Evolutionary conservation across 805 yeast genomes (phyloP).

Genomic region (Barnettozyma vustinii): DNA sequence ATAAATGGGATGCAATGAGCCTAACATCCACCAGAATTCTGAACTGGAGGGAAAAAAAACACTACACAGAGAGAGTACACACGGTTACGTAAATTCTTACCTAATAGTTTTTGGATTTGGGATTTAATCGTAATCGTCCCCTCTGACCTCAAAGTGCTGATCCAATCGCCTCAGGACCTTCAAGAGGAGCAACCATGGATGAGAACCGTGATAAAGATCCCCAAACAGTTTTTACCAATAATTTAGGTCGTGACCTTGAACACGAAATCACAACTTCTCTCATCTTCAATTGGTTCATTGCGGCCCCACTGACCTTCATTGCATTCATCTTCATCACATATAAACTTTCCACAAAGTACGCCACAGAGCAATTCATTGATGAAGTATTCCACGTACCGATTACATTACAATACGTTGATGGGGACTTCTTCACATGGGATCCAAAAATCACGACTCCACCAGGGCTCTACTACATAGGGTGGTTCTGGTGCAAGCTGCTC

Average conservation of each 20-base stretch:
- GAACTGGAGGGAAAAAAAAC: too few relatives aligned
- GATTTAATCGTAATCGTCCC: too few relatives aligned
- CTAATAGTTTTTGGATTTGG: background rate
- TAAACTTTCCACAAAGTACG: slow-evolving; percentile 24
- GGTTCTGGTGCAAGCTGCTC: slow-evolving; percentile 27
- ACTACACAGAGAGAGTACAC: too few relatives aligned
- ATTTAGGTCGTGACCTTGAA: slow-evolving; percentile 19
- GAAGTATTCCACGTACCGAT: slow-evolving; percentile 86
- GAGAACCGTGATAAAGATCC: background rate
- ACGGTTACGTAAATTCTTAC: too few relatives aligned
- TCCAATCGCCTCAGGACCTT: background rate
- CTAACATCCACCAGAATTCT: too few relatives aligned
- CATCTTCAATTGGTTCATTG: slow-evolving; percentile 28
- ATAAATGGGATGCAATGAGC: too few relatives aligned
- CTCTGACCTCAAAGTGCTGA: background rate
- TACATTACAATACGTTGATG: slow-evolving; percentile 58
- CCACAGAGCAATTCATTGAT: slow-evolving; percentile 43
- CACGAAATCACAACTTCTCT: slow-evolving; percentile 23
- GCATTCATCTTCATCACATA: slow-evolving; percentile 25
- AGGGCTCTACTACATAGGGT: slow-evolving; percentile 63
- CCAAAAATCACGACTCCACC: slow-evolving; percentile 95
- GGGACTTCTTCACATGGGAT: slow-evolving; percentile 70
- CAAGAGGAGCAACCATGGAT: background rate
- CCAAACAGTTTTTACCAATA: background rate
- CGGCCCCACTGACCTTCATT: slow-evolving; percentile 27